These are phyloP conservation scores for Aspergillus sojae DNA, from an alignment of 2,329 filamentous ascomycete species.

Conservation along the genomic window DNA sequence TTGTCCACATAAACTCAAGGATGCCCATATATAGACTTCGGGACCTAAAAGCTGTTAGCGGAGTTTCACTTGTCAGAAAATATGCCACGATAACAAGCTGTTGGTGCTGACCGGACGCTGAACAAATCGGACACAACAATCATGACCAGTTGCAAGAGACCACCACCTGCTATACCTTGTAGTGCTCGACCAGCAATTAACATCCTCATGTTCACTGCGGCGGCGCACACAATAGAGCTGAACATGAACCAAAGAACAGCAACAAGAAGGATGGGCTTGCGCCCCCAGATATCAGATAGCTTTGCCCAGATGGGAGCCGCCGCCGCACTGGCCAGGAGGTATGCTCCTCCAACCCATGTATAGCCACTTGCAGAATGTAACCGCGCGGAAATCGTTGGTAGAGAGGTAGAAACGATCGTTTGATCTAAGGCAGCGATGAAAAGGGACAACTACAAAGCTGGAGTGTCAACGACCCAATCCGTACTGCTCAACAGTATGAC, in stretches of 20 bases:
- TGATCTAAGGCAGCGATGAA: constrained; percentile 34
- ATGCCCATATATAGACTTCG: constrained; percentile 54
- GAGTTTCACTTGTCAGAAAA: not conserved
- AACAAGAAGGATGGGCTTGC: constrained; percentile 55
- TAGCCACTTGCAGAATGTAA: constrained; percentile 70
- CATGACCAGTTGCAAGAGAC: constrained; percentile 53
- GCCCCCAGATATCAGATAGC: constrained; percentile 60
- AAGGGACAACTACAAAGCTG: not conserved
- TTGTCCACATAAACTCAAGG: constrained; percentile 55
- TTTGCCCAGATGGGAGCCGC: constrained; percentile 69
- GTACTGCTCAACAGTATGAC: not conserved
- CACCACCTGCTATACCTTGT: constrained; percentile 57
- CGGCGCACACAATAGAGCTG: constrained; percentile 53
- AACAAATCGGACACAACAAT: constrained; percentile 60
- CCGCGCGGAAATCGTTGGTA: constrained; percentile 61
- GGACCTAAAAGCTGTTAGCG: constrained; percentile 30
- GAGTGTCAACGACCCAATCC: not conserved
- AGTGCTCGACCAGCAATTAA: constrained; percentile 57
- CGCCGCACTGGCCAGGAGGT: constrained; percentile 69
- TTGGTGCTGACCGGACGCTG: constrained; percentile 40
- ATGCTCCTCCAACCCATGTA: constrained; percentile 75
- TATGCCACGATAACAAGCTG: not conserved
- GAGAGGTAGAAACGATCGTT: constrained; percentile 62
- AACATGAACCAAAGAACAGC: constrained; percentile 52
- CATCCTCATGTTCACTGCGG: constrained; percentile 50